A percentile compares a stretch with the other conserved stretches of the same genome.
Conservation (phyloP, 129 eudicot genomes). For the Pulicaria dysenterica region DNA sequence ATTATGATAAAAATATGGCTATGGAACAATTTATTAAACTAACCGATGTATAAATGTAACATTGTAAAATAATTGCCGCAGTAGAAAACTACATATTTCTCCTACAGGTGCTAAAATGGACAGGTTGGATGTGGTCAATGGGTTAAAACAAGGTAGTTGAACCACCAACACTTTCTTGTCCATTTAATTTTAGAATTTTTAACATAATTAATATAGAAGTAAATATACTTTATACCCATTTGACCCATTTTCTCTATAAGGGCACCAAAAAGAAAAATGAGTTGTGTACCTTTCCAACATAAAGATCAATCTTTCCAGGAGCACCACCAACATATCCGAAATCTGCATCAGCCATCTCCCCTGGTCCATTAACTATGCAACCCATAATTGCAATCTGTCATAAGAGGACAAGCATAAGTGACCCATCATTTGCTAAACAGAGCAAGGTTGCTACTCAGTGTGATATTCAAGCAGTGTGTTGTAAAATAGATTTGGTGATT, state of each 20-base stretch:
- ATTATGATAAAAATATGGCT: too few relatives aligned
- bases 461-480: constrained; percentile 8
- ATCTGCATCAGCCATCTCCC: constrained; percentile 99
- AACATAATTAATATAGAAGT: neutral
- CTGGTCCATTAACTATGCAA: constrained; percentile 98
- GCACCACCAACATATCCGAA: constrained; percentile 99
- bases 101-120: neutral
- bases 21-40: too few relatives aligned
- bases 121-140: neutral
- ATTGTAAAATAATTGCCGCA: neutral
- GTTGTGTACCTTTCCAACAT: constrained; percentile 77
- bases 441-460: neutral
- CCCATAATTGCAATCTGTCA: constrained; percentile 98
- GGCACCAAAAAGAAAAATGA: neutral
- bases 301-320: constrained; percentile 98
- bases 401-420: neutral
- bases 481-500: constrained; percentile 32
- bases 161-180: neutral
- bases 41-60: neutral
- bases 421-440: constrained; percentile 12
- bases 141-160: neutral
- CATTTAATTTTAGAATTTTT: neutral
- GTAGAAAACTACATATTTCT: neutral
- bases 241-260: neutral
- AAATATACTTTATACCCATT: neutral